phyloP scores from a whole-genome alignment of 2,329 filamentous ascomycete species.

The Aspergillus vadensis region DNA sequence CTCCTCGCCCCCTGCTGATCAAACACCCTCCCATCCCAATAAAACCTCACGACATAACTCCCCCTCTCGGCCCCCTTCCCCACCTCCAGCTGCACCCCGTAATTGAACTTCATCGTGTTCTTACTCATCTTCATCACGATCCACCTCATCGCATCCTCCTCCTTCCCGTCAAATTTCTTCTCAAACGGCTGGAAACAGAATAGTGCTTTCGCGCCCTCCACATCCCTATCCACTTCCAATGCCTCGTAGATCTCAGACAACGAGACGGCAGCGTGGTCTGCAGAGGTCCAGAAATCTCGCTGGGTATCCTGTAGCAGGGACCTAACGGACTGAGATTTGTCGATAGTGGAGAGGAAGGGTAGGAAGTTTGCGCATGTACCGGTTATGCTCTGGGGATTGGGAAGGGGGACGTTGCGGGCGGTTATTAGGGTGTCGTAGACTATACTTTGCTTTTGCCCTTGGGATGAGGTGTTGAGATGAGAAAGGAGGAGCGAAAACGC shows the following conservation, averaged over 20 bases:
- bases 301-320: conserved; percentile 27
- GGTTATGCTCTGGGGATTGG: conserved; percentile 40
- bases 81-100: conserved; percentile 12
- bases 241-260: conserved; percentile 30
- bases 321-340: conserved; percentile 7
- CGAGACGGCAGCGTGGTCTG: conserved; percentile 31
- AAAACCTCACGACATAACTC: background rate
- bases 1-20: background rate
- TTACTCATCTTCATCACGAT: conserved; percentile 18
- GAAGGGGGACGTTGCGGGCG: conserved; percentile 42
- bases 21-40: background rate
- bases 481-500: conserved; percentile 23
- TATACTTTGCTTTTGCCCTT: background rate
- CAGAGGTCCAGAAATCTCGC: conserved; percentile 31
- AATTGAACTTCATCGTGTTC: conserved; percentile 11
- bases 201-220: conserved; percentile 22
- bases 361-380: conserved; percentile 44
- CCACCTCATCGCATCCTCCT: conserved; percentile 14
- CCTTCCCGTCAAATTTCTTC: conserved; percentile 17
- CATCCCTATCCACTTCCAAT: conserved; percentile 17
- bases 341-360: conserved; percentile 30
- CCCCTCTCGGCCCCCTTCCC: conserved; percentile 1
- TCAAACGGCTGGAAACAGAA: conserved; percentile 41
- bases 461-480: background rate
- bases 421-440: conserved; percentile 29